Percentiles rank a stretch among this genome's conserved stretches.
Evolutionary conservation across 441 rosid species (phyloP).

Genomic region (Rhodomyrtus psidioides): DNA sequence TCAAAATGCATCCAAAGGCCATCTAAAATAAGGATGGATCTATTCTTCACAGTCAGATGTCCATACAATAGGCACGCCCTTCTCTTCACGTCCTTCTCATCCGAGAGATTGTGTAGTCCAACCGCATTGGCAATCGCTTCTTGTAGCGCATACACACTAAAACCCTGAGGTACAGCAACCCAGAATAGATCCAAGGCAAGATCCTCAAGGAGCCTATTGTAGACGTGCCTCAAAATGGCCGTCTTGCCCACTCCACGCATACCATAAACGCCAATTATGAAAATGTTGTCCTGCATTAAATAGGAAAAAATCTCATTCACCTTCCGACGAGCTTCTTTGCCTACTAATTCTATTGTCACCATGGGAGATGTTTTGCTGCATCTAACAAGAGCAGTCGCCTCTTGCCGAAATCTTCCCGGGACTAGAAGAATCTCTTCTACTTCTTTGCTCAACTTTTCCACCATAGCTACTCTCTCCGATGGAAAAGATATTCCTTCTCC

Average conservation of each 20-base stretch:
- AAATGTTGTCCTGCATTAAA: background rate
- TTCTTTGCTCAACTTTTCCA: background rate
- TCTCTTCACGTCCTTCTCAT: fast-evolving
- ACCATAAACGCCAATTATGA: background rate
- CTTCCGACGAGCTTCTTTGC: background rate
- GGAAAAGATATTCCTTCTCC: background rate
- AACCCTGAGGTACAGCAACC: background rate
- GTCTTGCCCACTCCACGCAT: background rate
- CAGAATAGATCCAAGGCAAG: fast-evolving
- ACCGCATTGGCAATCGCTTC: background rate
- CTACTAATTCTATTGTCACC: background rate
- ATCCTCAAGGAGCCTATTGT: background rate
- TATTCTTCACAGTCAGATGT: background rate
- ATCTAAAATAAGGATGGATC: background rate
- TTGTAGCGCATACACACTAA: background rate
- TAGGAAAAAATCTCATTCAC: background rate
- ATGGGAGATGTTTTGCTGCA: background rate
- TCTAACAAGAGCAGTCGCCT: background rate
- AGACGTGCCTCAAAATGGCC: background rate
- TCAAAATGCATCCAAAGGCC: background rate
- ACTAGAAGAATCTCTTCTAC: background rate
- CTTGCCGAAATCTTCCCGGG: background rate
- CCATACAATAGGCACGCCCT: background rate
- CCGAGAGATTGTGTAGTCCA: background rate
- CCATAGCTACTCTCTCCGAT: background rate